Conservation (phyloP, 495 filamentous ascomycete genomes). For the Thermothielavioides terrestris region DNA sequence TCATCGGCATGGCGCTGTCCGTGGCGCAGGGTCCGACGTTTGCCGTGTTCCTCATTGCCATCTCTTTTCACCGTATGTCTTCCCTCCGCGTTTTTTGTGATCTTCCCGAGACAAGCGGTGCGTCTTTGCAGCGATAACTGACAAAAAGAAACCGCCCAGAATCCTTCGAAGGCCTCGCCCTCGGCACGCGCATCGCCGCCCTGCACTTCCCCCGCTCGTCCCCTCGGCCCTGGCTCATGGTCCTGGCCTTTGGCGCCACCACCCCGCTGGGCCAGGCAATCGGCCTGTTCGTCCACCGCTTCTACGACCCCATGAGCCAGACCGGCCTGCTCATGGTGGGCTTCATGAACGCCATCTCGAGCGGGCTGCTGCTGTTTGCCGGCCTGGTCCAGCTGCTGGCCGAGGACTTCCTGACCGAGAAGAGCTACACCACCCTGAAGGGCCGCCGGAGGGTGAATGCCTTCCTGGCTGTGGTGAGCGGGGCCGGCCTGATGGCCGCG, state of each 20-base stretch:
- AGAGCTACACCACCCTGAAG: slow-evolving; percentile 67
- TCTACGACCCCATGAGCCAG: slow-evolving; percentile 77
- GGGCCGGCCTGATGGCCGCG: slow-evolving; percentile 73
- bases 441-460: slow-evolving; percentile 66
- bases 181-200: slow-evolving; percentile 64
- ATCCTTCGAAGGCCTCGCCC: slow-evolving; percentile 64
- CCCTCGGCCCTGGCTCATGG: slow-evolving; percentile 85
- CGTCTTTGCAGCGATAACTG: too few species aligned
- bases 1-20: slow-evolving; percentile 85
- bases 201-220: slow-evolving; percentile 49
- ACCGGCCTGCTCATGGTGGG: slow-evolving; percentile 85
- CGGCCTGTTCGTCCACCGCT: slow-evolving; percentile 67
- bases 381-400: slow-evolving; percentile 86
- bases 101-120: too few species aligned
- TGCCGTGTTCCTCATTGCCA: slow-evolving; percentile 70
- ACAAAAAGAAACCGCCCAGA: slow-evolving; percentile 14
- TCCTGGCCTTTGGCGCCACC: slow-evolving; percentile 80
- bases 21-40: slow-evolving; percentile 72
- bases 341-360: slow-evolving; percentile 84
- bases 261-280: slow-evolving; percentile 89
- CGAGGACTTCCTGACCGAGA: slow-evolving; percentile 86
- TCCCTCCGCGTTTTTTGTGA: background rate
- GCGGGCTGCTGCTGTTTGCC: slow-evolving; percentile 80
- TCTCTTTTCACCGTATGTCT: slow-evolving; percentile 57
- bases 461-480: slow-evolving; percentile 65